Evolutionary conservation across 495 filamentous ascomycete genomes (phyloP).

Genomic region (Tuber brumale): DNA sequence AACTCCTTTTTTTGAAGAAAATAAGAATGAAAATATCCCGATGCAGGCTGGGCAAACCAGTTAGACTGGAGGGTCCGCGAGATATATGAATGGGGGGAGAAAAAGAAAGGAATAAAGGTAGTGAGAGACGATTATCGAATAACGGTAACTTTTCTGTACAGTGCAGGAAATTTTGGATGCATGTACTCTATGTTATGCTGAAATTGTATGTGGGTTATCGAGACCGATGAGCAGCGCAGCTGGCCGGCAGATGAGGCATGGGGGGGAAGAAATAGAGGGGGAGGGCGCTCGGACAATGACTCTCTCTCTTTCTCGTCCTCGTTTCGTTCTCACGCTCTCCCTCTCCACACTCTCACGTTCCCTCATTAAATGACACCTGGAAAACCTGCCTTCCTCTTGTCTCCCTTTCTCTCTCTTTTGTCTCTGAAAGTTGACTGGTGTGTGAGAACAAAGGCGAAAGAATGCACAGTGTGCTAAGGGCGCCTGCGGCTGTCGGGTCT

Average conservation of each 20-base stretch:
- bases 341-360: neutral
- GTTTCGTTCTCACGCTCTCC: neutral
- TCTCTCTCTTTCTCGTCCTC: neutral
- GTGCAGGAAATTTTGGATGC: neutral
- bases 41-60: neutral
- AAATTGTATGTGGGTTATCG: neutral
- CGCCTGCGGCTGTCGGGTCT: neutral
- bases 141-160: neutral
- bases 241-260: neutral
- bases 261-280: neutral
- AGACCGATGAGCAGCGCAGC: neutral
- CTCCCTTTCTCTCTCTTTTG: neutral
- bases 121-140: neutral
- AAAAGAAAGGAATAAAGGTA: neutral
- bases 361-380: neutral
- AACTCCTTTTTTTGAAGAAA: neutral
- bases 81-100: neutral
- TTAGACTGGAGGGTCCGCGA: neutral
- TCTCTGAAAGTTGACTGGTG: neutral
- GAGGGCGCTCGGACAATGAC: conserved; percentile 2
- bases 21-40: neutral
- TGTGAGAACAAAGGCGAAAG: conserved; percentile 3
- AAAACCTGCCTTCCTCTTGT: neutral
- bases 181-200: conserved; percentile 1
- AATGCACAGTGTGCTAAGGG: conserved; percentile 4